phyloP scores from a whole-genome alignment of 768 basidiomycete species.

The Butyriboletus loyo region DNA sequence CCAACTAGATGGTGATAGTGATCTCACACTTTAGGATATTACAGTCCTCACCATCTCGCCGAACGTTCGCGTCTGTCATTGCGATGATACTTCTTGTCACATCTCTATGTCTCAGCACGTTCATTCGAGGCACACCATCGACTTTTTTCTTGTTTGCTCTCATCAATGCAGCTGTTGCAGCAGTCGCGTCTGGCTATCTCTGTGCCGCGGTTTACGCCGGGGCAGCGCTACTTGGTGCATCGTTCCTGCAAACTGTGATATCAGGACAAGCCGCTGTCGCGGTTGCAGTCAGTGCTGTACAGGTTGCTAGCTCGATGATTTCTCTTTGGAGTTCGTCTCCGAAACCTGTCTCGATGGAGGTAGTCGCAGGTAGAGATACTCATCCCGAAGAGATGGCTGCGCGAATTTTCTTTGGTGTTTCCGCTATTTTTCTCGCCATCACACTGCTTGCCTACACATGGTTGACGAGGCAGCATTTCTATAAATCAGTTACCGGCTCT shows the following conservation, averaged over 20 bases:
- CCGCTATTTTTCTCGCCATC: slow-evolving; percentile 59
- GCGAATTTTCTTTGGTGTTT: slow-evolving; percentile 68
- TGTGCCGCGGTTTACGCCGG: slow-evolving; percentile 76
- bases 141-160: slow-evolving; percentile 67
- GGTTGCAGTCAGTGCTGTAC: slow-evolving; percentile 75
- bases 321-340: slow-evolving; percentile 50
- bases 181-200: slow-evolving; percentile 66
- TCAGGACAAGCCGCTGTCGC: slow-evolving; percentile 86
- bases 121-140: slow-evolving; percentile 48
- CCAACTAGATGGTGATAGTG: not conserved
- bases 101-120: slow-evolving; percentile 65
- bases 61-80: slow-evolving; percentile 51
- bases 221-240: slow-evolving; percentile 76
- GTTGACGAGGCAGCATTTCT: slow-evolving; percentile 58
- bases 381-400: slow-evolving; percentile 67
- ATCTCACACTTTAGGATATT: slow-evolving; percentile 3
- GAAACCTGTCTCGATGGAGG: slow-evolving; percentile 20
- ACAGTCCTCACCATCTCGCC: slow-evolving; percentile 60
- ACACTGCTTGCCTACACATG: slow-evolving; percentile 53
- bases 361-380: slow-evolving; percentile 30
- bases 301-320: slow-evolving; percentile 60
- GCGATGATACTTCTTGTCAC: slow-evolving; percentile 51
- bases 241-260: slow-evolving; percentile 71
- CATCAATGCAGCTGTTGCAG: slow-evolving; percentile 55
- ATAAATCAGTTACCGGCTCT: slow-evolving; percentile 50